A percentile compares a stretch with the other conserved stretches of the same genome.
Evolutionary conservation across 495 filamentous ascomycete genomes (phyloP).

Genomic region (Penicillium crystallinum): DNA sequence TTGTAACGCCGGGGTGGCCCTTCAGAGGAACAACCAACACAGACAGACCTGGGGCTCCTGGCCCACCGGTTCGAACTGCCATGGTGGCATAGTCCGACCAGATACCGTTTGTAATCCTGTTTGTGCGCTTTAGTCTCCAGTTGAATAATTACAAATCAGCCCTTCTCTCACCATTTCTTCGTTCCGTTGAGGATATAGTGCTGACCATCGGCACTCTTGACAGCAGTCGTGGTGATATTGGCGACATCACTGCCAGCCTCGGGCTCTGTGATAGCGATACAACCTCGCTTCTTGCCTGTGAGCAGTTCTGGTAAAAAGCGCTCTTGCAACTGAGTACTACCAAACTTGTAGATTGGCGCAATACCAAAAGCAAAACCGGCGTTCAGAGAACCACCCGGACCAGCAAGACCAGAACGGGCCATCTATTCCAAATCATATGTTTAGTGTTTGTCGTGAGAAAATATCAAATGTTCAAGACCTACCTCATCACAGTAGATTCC

Average conservation of each 20-base stretch:
- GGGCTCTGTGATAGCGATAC: conserved; percentile 77
- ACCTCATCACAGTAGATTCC: conserved; percentile 65
- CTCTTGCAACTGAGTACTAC: conserved; percentile 53
- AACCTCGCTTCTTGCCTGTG: conserved; percentile 58
- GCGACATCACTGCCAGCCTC: conserved; percentile 68
- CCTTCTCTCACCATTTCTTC: conserved; percentile 62
- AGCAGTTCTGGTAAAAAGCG: conserved; percentile 60
- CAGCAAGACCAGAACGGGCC: conserved; percentile 57
- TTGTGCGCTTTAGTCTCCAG: not conserved
- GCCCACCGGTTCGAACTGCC: conserved; percentile 71
- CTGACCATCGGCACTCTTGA: conserved; percentile 56
- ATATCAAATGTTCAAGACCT: not conserved
- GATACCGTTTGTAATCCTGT: conserved; percentile 70
- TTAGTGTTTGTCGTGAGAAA: not conserved
- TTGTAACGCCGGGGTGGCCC: conserved; percentile 54
- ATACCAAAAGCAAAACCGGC: conserved; percentile 68
- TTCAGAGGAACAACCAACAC: conserved; percentile 65
- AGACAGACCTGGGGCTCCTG: conserved; percentile 56
- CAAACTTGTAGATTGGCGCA: conserved; percentile 66
- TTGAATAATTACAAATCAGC: not conserved
- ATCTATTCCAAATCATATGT: conserved; percentile 35
- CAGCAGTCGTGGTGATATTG: conserved; percentile 62
- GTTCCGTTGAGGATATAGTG: conserved; percentile 67
- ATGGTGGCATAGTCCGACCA: conserved; percentile 68
- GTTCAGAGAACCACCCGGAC: conserved; percentile 55